phyloP scores from a whole-genome alignment of 495 filamentous ascomycete species.

The Aspergillus leporis region DNA sequence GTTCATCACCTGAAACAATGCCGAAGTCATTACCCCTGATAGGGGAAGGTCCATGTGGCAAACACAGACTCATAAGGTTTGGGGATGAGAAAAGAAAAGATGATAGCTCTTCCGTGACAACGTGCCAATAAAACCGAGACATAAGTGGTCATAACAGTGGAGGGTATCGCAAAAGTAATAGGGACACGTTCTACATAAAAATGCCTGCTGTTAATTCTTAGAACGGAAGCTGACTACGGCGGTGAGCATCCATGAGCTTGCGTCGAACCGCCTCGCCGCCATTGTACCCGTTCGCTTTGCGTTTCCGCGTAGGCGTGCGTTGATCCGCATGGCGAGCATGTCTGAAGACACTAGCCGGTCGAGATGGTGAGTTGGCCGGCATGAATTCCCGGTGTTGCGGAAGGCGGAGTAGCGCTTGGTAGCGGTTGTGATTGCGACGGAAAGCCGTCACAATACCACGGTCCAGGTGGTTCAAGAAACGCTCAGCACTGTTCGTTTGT shows the following conservation, averaged over 20 bases:
- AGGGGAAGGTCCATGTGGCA: slow-evolving; percentile 1
- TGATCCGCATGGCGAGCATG: slow-evolving; percentile 46
- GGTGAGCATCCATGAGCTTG: slow-evolving; percentile 50
- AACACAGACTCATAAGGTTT: slow-evolving; percentile 2
- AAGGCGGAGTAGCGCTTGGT: slow-evolving; percentile 65
- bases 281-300: slow-evolving; percentile 38
- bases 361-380: slow-evolving; percentile 48
- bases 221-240: slow-evolving; percentile 42
- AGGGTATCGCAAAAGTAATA: slow-evolving; percentile 2
- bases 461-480: slow-evolving; percentile 68
- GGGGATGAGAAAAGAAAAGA: neutral
- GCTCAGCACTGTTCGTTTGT: slow-evolving; percentile 52
- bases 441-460: slow-evolving; percentile 73
- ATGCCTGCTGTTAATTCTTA: slow-evolving; percentile 17
- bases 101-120: neutral
- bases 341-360: slow-evolving; percentile 49
- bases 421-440: slow-evolving; percentile 73
- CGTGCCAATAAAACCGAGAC: neutral
- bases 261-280: slow-evolving; percentile 49
- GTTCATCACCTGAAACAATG: neutral
- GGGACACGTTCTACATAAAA: slow-evolving; percentile 1
- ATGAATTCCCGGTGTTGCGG: slow-evolving; percentile 55
- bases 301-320: slow-evolving; percentile 45
- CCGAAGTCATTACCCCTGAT: neutral
- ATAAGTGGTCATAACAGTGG: slow-evolving; percentile 1